Conservation (phyloP, 768 basidiomycete genomes). For the Tricholoma bakamatsutake region DNA sequence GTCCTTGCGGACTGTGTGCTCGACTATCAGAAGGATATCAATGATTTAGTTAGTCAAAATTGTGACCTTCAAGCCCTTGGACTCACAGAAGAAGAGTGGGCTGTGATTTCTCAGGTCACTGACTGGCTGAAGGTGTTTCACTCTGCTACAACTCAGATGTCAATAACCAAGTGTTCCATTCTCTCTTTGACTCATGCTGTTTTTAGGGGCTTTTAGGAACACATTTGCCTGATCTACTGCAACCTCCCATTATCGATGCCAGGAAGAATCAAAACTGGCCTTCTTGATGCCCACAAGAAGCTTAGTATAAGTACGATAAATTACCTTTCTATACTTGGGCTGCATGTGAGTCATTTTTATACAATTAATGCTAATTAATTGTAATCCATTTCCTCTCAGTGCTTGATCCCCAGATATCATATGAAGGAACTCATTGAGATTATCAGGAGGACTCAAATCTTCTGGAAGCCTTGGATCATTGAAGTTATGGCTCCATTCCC, state of each 20-base stretch:
- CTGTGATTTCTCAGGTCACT: neutral
- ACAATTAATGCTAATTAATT: too few species aligned
- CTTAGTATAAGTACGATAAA: neutral
- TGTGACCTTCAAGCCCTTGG: neutral
- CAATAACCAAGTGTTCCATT: too few species aligned
- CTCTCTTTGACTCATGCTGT: too few species aligned
- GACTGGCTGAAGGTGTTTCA: neutral
- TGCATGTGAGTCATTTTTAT: neutral
- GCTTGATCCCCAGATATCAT: neutral
- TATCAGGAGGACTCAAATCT: neutral
- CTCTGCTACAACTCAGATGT: too few species aligned
- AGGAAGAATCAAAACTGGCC: neutral
- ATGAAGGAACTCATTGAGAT: neutral
- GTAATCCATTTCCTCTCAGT: neutral
- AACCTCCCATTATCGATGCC: too few species aligned
- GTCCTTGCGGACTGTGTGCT: neutral
- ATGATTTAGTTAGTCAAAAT: neutral
- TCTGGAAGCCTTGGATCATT: neutral
- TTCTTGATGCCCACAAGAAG: neutral
- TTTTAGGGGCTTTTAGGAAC: too few species aligned
- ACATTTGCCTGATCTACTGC: too few species aligned
- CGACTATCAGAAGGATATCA: neutral
- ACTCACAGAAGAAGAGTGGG: neutral
- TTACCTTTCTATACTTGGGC: neutral
- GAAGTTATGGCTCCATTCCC: neutral